phyloP scores from a whole-genome alignment of 2,329 filamentous ascomycete genomes.

The Macrophomina phaseolina region DNA sequence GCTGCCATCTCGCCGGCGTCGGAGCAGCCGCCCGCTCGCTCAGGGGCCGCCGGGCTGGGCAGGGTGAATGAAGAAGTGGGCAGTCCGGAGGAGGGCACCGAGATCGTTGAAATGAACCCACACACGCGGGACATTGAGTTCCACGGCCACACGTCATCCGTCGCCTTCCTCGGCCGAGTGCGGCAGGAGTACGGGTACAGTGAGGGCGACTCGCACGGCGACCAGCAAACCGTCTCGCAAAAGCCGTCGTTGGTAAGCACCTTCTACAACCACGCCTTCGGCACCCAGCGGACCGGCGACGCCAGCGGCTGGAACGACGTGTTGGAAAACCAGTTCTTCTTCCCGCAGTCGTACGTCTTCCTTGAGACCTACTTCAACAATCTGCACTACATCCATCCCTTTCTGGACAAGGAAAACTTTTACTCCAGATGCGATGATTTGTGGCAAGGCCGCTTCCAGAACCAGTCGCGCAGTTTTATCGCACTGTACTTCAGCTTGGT shows the following conservation, averaged over 20 bases:
- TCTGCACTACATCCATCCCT: conserved; percentile 56
- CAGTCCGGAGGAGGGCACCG: conserved; percentile 49
- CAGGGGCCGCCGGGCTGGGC: neutral
- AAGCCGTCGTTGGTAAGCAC: conserved; percentile 51
- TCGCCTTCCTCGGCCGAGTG: conserved; percentile 52
- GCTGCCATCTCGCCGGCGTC: conserved; percentile 14
- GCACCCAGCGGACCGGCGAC: conserved; percentile 30
- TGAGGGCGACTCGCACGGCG: conserved; percentile 8
- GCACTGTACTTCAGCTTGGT: conserved; percentile 56
- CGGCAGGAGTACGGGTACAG: conserved; percentile 35
- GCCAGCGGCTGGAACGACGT: conserved; percentile 25
- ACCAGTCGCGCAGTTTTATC: conserved; percentile 50
- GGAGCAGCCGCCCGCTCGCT: conserved; percentile 2
- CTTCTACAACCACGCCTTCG: conserved; percentile 55
- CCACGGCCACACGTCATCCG: conserved; percentile 55
- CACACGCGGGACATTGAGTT: conserved; percentile 49
- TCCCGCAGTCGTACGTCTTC: conserved; percentile 53
- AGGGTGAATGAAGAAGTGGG: conserved; percentile 25
- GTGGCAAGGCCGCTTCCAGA: conserved; percentile 45
- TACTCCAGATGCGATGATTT: conserved; percentile 50
- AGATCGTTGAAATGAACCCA: conserved; percentile 53
- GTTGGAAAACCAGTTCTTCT: conserved; percentile 45
- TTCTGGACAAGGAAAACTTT: conserved; percentile 55
- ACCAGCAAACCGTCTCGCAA: conserved; percentile 33
- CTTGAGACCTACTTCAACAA: conserved; percentile 57